phyloP scores from a whole-genome alignment of 768 basidiomycete genomes.

The Krasilnikovozyma curviuscula region DNA sequence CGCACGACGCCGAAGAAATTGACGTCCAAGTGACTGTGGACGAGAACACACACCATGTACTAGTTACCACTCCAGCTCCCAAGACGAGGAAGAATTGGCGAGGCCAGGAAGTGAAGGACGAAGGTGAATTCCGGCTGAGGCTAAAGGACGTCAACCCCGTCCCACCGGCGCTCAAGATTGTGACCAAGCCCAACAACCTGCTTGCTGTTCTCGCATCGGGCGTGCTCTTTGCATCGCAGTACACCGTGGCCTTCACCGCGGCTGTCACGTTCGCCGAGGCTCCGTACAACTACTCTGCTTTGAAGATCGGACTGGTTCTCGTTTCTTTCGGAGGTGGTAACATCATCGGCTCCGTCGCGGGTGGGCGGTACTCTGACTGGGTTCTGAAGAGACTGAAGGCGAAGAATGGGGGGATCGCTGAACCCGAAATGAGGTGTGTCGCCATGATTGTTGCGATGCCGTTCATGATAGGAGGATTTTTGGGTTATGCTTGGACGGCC shows the following conservation, averaged over 20 bases:
- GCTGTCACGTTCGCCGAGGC: conserved; percentile 35
- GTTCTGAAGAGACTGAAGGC: conserved; percentile 31
- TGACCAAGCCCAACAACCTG: conserved; percentile 48
- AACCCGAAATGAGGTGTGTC: conserved; percentile 34
- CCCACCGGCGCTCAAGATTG: conserved; percentile 39
- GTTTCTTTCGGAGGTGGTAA: conserved; percentile 48
- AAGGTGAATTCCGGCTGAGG: conserved; percentile 35
- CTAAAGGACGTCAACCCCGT: conserved; percentile 58
- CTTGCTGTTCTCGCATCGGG: conserved; percentile 47
- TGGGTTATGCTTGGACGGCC: conserved; percentile 59
- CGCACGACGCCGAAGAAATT: too few relatives aligned
- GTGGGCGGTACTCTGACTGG: conserved; percentile 42
- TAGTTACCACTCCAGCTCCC: too few relatives aligned
- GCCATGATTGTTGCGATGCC: conserved; percentile 30
- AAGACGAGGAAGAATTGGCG: conserved; percentile 13
- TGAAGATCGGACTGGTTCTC: conserved; percentile 56
- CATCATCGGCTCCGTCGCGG: conserved; percentile 37
- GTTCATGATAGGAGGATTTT: conserved; percentile 39
- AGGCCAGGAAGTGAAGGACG: conserved; percentile 6
- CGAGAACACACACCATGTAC: too few relatives aligned
- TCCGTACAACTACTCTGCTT: conserved; percentile 44
- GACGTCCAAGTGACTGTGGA: not conserved
- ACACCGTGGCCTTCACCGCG: conserved; percentile 52
- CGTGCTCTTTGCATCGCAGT: conserved; percentile 49
- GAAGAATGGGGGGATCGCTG: conserved; percentile 32